Conservation (phyloP, 106 monocot genomes). For the Apostasia ramifera region DNA sequence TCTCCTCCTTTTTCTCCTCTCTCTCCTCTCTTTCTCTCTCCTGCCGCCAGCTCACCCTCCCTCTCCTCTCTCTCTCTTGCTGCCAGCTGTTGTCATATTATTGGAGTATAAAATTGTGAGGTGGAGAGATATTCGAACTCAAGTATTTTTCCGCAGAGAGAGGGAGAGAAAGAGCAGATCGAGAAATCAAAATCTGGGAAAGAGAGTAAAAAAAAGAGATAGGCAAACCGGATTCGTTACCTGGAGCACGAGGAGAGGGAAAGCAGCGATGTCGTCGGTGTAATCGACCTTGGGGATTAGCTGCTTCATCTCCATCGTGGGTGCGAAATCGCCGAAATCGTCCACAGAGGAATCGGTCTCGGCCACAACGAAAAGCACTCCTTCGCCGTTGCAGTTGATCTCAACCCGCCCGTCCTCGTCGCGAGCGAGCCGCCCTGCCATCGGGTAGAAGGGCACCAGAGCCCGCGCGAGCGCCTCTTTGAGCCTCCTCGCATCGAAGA, state of each 20-base stretch:
- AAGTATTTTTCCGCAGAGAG: too few relatives aligned
- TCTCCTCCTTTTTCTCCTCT: too few relatives aligned
- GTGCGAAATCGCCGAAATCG: constrained; percentile 86
- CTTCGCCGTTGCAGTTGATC: constrained; percentile 75
- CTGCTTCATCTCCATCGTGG: constrained; percentile 80
- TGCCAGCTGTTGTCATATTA: too few relatives aligned
- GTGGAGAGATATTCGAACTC: too few relatives aligned
- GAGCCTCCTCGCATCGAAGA: constrained; percentile 41
- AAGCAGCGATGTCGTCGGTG: constrained; percentile 56
- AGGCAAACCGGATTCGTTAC: constrained; percentile 11
- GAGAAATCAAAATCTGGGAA: not conserved
- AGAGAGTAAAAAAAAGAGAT: not conserved
- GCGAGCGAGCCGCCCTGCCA: constrained; percentile 69
- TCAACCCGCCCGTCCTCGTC: constrained; percentile 86
- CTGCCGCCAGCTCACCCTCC: too few relatives aligned
- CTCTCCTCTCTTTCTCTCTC: too few relatives aligned
- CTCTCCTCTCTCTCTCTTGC: too few relatives aligned
- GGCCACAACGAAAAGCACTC: constrained; percentile 82
- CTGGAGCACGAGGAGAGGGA: constrained; percentile 87
- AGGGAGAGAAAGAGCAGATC: too few relatives aligned
- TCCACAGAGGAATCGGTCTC: constrained; percentile 39
- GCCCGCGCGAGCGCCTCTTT: constrained; percentile 50
- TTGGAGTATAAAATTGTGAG: too few relatives aligned
- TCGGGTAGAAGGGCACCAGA: constrained; percentile 91
- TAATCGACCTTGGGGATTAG: constrained; percentile 87